These are phyloP conservation scores for Neurospora sp. DNA, from an alignment of 495 filamentous ascomycete species.

Conservation along the genomic window DNA sequence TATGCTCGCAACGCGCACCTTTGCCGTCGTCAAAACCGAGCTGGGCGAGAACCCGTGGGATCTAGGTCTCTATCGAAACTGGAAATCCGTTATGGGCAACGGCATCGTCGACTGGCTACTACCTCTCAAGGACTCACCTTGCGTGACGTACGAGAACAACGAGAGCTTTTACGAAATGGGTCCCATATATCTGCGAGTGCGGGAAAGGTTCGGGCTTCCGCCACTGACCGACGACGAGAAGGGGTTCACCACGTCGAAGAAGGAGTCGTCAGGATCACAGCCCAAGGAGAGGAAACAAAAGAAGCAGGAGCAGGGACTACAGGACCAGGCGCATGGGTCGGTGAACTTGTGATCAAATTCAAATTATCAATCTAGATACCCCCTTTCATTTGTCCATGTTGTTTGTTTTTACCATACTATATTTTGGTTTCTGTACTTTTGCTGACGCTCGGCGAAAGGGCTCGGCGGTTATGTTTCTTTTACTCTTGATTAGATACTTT, in stretches of 20 bases:
- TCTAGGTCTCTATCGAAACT: slow-evolving; percentile 55
- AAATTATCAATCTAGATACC: slow-evolving; percentile 10
- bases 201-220: slow-evolving; percentile 26
- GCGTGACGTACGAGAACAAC: slow-evolving; percentile 35
- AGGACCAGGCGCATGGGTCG: not conserved
- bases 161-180: slow-evolving; percentile 42
- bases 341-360: not conserved
- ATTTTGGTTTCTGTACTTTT: not conserved
- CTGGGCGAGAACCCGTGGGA: slow-evolving; percentile 76
- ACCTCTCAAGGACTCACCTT: slow-evolving; percentile 58
- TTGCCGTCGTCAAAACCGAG: slow-evolving; percentile 63
- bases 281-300: slow-evolving; percentile 8
- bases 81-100: slow-evolving; percentile 64
- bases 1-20: slow-evolving; percentile 47
- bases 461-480: not conserved
- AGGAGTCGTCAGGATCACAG: not conserved
- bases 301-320: not conserved
- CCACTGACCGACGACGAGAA: slow-evolving; percentile 8
- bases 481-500: not conserved
- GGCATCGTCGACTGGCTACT: slow-evolving; percentile 64
- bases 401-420: not conserved
- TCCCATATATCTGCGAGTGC: slow-evolving; percentile 27
- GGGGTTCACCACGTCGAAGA: not conserved
- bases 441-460: not conserved
- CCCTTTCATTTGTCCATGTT: not conserved